A percentile compares a stretch with the other conserved stretches of the same genome.
These are phyloP conservation scores for Microsporum audouinii DNA, from an alignment of 2,329 filamentous ascomycete genomes.

Conservation along the genomic window DNA sequence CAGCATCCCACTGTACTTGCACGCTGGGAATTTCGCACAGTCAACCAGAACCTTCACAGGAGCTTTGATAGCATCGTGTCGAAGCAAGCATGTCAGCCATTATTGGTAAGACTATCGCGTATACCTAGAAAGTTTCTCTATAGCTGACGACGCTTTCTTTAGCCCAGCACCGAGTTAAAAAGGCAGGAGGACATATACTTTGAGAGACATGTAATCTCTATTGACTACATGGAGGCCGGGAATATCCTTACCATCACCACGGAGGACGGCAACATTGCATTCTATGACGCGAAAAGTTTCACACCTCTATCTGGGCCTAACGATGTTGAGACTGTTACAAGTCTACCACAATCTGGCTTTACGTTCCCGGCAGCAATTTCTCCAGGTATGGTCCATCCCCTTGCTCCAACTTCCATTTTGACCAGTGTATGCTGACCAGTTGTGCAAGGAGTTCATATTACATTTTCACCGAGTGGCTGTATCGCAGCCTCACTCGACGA, in stretches of 20 bases:
- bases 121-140: background rate
- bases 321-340: conserved; percentile 55
- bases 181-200: conserved; percentile 57
- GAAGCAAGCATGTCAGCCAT: conserved; percentile 46
- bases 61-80: conserved; percentile 66
- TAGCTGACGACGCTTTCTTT: conserved; percentile 3
- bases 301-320: conserved; percentile 53
- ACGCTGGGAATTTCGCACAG: conserved; percentile 65
- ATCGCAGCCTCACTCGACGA: conserved; percentile 28
- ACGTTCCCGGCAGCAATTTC: conserved; percentile 50
- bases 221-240: conserved; percentile 58
- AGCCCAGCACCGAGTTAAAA: conserved; percentile 45
- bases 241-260: conserved; percentile 61
- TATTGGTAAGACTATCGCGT: conserved; percentile 21
- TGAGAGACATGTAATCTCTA: conserved; percentile 58
- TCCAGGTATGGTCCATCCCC: conserved; percentile 40
- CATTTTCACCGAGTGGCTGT: conserved; percentile 37
- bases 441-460: conserved; percentile 24
- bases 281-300: conserved; percentile 66
- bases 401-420: background rate
- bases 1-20: conserved; percentile 64
- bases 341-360: conserved; percentile 67
- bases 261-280: conserved; percentile 70
- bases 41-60: conserved; percentile 55
- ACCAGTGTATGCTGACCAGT: background rate